Evolutionary conservation across 306 rosid genomes (phyloP), one percentile per base, ranked within the genome.

Genomic region (Prunus mira): DNA sequence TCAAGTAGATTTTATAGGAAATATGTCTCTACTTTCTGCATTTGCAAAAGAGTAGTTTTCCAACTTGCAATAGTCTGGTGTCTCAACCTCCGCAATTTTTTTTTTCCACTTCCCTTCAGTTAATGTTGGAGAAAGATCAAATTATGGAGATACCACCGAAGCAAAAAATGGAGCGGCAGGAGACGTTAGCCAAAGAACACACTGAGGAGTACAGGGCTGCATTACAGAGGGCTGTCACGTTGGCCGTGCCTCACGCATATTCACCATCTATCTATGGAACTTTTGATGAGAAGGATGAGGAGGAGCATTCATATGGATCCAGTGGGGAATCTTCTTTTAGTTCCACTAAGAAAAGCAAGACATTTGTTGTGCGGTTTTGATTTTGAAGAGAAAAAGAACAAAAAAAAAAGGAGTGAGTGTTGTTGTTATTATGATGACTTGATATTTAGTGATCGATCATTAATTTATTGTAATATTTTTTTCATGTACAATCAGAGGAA

Each of bases 141-240:
- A 77, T 76, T 71, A 79, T 85, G 93, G 88, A 88, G 73, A 82
- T 88, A 65, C 98, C 98, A 6, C 81, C 80, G 28, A 86, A 87
- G 77, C 98, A 93, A 81, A 91, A 51, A 65, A 93, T 93, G 98
- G 91, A 81, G 84, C 86, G 98, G 38, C 93, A 88, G 75, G 82
- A 88, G 77, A 91, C 96, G 5, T 41, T 89, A 55, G 87, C 78
- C 0, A 83, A 86, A 82, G 91, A 87, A 63, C 95, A 91, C 75
- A 82, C 61, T 3, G 81, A 84, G 67, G 98, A 93, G 78, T 84
- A 93, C 61, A 89, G 67, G 80, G 98, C 97, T 71, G 98, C 98
- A 69, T 76, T 93, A 41, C 93, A 93, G 60, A 90, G 98, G 81
- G 98, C 98, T 7, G 90, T 89, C 65, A 87, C 97, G 56, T 63